These are phyloP conservation scores for Colletotrichum chrysophilum DNA, from an alignment of 2,329 filamentous ascomycete genomes.

Conservation along the genomic window DNA sequence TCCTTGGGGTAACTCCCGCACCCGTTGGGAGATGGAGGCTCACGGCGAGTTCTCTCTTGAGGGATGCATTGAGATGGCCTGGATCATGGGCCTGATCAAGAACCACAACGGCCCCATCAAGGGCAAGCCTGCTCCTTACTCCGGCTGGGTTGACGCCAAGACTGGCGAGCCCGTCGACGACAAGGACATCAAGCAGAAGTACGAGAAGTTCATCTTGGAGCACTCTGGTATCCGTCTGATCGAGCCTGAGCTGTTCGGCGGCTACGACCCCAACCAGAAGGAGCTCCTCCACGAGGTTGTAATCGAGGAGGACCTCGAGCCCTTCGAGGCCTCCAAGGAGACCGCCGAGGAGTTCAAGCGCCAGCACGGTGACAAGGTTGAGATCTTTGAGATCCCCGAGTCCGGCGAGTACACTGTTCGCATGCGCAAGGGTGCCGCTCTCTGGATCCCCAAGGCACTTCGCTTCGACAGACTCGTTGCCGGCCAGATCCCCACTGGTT, in stretches of 20 bases:
- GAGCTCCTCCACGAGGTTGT: conserved; percentile 97
- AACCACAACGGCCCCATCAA: conserved; percentile 97
- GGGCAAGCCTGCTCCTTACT: conserved; percentile 80
- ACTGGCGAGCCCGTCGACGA: conserved; percentile 94
- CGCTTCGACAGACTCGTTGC: conserved; percentile 97
- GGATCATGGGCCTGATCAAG: conserved; percentile 99
- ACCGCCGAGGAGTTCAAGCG: conserved; percentile 97
- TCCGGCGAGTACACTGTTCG: conserved; percentile 94
- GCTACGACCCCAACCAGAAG: conserved; percentile 98
- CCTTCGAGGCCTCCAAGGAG: conserved; percentile 97
- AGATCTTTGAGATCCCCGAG: conserved; percentile 93
- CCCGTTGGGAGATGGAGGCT: conserved; percentile 99
- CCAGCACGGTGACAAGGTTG: conserved; percentile 96
- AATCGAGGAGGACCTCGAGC: conserved; percentile 95
- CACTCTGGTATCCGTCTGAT: conserved; percentile 98
- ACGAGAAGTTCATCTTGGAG: conserved; percentile 95
- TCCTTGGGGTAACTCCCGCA: conserved; percentile 98
- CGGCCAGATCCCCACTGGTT: conserved; percentile 95
- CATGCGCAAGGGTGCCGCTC: conserved; percentile 91
- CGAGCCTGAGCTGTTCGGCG: conserved; percentile 94
- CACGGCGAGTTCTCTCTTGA: conserved; percentile 96
- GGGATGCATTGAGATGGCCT: conserved; percentile 98
- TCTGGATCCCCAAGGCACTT: conserved; percentile 96
- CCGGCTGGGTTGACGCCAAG: conserved; percentile 96
- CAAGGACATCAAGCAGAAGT: conserved; percentile 97